Evolutionary conservation across 2,329 filamentous ascomycete genomes (phyloP), one percentile per base, ranked within the genome.

Genomic region (Purpureocillium takamizusanense): DNA sequence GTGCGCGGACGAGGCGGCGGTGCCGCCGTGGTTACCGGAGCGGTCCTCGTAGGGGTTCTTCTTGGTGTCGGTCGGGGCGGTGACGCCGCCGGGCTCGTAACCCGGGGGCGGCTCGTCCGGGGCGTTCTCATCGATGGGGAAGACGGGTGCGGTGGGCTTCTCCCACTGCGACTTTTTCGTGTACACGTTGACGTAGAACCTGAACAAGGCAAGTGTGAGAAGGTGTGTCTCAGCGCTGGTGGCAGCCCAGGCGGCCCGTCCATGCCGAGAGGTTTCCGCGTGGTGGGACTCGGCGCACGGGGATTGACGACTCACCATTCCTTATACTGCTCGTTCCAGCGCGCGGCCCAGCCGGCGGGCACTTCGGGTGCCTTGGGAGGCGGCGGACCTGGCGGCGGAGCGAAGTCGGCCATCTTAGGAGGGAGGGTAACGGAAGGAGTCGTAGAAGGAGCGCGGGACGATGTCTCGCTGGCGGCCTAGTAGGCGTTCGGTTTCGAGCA

Each of bases 151-250:
- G 29, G 79, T 86, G 14, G 88, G 88, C 49, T 78, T 82, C 4
- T 94, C 84, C 89, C 89, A 95, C 72, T 90, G 84, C 5, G 89
- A 94, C 56, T 83, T 74, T 54, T 92, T 92, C 47, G 88, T 95
- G 61, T 81, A 76, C 44, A 84, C 76, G 66, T 95, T 92, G 43
- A 95, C 84, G 66, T 85, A 95, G 74, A 92, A 95, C 82, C 83
- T 87, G 38, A 13, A 28, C 25, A 46, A 23, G 12, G 7, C 25
- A 16, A 7, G 12, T n/a, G n/a, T n/a, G n/a, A n/a, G n/a, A n/a
- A n/a, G n/a, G n/a, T n/a, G n/a, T n/a, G n/a, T n/a, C n/a, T n/a
- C n/a, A n/a, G n/a, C n/a, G n/a, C n/a, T n/a, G n/a, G n/a, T n/a
- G n/a, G n/a, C n/a, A n/a, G n/a, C n/a, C n/a, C n/a, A n/a, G n/a